phyloP scores from a whole-genome alignment of 139 green algal genomes.

The Picochlorum sp. region DNA sequence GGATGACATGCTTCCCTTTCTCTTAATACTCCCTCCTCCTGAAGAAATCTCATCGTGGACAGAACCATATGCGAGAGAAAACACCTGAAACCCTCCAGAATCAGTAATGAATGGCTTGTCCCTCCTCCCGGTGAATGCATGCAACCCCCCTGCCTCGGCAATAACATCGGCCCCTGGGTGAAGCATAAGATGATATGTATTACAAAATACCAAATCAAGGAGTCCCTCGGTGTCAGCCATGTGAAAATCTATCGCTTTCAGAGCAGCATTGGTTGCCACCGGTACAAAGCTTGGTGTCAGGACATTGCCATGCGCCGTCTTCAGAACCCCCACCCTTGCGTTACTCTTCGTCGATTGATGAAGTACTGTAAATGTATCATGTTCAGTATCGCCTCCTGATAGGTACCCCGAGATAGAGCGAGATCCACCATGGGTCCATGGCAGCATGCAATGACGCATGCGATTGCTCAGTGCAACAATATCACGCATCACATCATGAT shows the following conservation, averaged over 20 bases:
- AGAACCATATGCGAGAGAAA: conserved; percentile 36
- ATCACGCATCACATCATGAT: no score
- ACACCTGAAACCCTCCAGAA: conserved; percentile 45
- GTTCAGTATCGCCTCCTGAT: background rate
- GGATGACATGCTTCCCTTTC: background rate
- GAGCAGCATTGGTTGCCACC: conserved; percentile 41
- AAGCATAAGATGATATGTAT: conserved; percentile 49
- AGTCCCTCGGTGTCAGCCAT: conserved; percentile 19
- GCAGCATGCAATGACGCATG: no score
- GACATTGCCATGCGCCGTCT: conserved; percentile 28
- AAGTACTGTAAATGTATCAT: conserved; percentile 5
- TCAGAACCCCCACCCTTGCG: conserved; percentile 21
- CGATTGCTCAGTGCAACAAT: no score
- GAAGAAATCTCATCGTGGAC: conserved; percentile 34
- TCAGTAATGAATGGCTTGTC: conserved; percentile 42
- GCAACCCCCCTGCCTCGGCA: conserved; percentile 32
- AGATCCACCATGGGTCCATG: no score
- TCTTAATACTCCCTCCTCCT: conserved; percentile 16
- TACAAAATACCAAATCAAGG: conserved; percentile 27
- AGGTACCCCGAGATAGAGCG: background rate
- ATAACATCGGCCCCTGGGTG: conserved; percentile 37
- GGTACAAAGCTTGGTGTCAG: conserved; percentile 41
- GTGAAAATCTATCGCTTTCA: conserved; percentile 33
- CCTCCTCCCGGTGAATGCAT: conserved; percentile 38
- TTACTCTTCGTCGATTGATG: conserved; percentile 18